Percentiles rank a stretch among this genome's conserved stretches.
Conservation (phyloP, 768 basidiomycete species). For the Agaricus sinodeliciosus region DNA sequence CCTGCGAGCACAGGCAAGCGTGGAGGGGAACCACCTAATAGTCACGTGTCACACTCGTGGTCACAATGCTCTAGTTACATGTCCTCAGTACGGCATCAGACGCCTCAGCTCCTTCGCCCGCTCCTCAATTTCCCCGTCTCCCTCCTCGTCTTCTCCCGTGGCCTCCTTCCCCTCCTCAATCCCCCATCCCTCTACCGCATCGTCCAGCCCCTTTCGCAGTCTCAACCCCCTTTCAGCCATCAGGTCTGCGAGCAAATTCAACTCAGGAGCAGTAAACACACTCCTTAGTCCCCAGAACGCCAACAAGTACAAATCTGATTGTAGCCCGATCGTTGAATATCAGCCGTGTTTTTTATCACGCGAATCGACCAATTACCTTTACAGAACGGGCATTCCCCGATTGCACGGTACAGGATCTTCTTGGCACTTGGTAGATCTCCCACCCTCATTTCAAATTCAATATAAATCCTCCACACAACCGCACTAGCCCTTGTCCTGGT, state of each 20-base stretch:
- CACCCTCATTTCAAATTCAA: slow-evolving; percentile 71
- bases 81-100: slow-evolving; percentile 52
- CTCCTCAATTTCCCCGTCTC: slow-evolving; percentile 51
- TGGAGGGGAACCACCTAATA: slow-evolving; percentile 1
- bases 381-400: slow-evolving; percentile 65
- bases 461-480: slow-evolving; percentile 63
- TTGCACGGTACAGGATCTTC: slow-evolving; percentile 64
- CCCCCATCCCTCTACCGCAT: slow-evolving; percentile 36
- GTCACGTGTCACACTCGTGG: slow-evolving; percentile 18
- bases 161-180: slow-evolving; percentile 19
- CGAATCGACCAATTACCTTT: slow-evolving; percentile 48
- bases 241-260: slow-evolving; percentile 55
- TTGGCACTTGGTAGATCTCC: slow-evolving; percentile 59
- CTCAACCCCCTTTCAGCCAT: slow-evolving; percentile 77
- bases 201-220: slow-evolving; percentile 55
- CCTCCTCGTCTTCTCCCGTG: slow-evolving; percentile 31
- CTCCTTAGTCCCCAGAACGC: slow-evolving; percentile 68
- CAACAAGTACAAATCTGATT: slow-evolving; percentile 64
- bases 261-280: slow-evolving; percentile 54
- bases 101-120: slow-evolving; percentile 52
- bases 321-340: neutral
- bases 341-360: neutral
- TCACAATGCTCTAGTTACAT: slow-evolving; percentile 14
- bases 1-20: too few species aligned
- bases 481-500: slow-evolving; percentile 59